Base-by-base conservation (phyloP, 2,329 filamentous ascomycete species). In the Penicillium sclerotigenum region DNA sequence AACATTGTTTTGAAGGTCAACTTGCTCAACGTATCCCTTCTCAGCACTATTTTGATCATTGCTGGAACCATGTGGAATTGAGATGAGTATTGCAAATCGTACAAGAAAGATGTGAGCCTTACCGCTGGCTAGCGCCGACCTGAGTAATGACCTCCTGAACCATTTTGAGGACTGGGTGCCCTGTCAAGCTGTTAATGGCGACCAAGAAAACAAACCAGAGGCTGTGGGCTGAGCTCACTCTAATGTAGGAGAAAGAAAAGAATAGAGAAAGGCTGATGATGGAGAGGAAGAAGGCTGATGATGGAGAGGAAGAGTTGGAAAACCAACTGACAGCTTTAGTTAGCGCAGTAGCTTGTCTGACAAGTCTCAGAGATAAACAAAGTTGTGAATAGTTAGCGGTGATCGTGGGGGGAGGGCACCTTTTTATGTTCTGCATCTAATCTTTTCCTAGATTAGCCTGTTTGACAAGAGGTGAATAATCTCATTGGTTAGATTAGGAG, bases 1-100 rank as follows among this genome's bases (percentile, higher is more conserved):
- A 4, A 64, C n/a, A 45, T 68, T 68, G 47, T 64, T 67, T n/a
- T 67, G 62, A 16, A 68, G 50, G 37, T 63, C 62, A 28, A 68
- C 56, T 47, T 61, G 43, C 49, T 68, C 65, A 13, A 66, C 1
- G 18, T 61, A 58, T 13, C 59, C 64, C 42, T 64, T 59, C 11
- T 64, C 48, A 5, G 31, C 49, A n/a, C 36, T 47, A 16, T 26
- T 56, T 16, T 59, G 20, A 45, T 58, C 57, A 34, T 56, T 41
- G 24, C 47, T 57, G 18, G 54, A 54, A 9, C 59, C 59, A 18
- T 5, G 52, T 43, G 16, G 8, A 42, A 51, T 48, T 31, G 41
- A 42, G 11, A 24, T 36, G 26, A 46, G 54, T 7, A 33, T 20
- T 5, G n/a, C 4, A 7, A 22, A 34, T 4, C 4, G 24, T 4